Evolutionary conservation across 2,329 filamentous ascomycete genomes (phyloP), one percentile per base, ranked within the genome.

Genomic region (Neocucurbitaria cava): DNA sequence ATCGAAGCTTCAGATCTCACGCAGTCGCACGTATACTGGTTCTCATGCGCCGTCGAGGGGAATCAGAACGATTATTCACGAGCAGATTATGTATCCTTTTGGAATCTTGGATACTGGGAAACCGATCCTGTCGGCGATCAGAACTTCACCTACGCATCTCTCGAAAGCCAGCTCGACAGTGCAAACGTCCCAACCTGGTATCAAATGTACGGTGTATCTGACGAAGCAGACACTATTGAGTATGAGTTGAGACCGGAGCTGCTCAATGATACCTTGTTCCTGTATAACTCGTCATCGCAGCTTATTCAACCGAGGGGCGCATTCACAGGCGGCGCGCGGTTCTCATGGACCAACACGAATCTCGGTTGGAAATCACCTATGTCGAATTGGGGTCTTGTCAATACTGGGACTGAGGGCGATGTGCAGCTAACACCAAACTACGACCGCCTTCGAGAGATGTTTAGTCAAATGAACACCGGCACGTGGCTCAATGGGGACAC

Each of bases 381-480:
- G 1, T 30, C 24, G 15, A 54, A 58, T 35, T 58, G 45, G 43
- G 47, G 52, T 10, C 26, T 58, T 2, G 51, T 49, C 8, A 41
- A 17, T 33, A 46, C 49, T 10, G 44, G 40, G 5, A 9, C 38
- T 7, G 38, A 53, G 4, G 54, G 46, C 31, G 33, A 47, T 30
- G 33, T 58, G 1, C 44, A 40, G 40, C 46, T 61, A 5, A 61
- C 54, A 13, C 18, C 17, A 15, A 56, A 50, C 17, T 61, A 49
- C 38, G 52, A 61, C 28, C 39, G 11, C 9, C 46, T 50, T n/a
- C 39, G 40, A n/a, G n/a, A 28, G 5, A 53, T 55, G 18, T 49
- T 61, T n/a, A 31, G 18, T n/a, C 28, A 41, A 5, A 15, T 46
- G 26, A 46, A 52, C 24, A 54, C 51, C 6, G 51, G 46, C n/a